phyloP scores from a whole-genome alignment of 1,284 basidiomycete species.

The Mycosarcoma mackinlayi region DNA sequence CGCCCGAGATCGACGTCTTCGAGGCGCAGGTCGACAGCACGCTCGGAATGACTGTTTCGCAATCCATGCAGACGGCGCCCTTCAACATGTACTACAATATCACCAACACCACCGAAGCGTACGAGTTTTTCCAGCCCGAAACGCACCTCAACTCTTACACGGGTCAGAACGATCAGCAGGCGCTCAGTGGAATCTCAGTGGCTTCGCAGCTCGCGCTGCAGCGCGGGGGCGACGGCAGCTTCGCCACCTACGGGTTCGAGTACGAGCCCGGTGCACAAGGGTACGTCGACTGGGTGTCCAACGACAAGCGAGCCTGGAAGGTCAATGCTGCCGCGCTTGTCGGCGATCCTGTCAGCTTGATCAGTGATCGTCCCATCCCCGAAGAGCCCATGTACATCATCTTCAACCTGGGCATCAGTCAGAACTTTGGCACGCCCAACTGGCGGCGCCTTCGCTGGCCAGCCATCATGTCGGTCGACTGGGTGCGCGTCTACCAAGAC shows the following conservation, averaged over 20 bases:
- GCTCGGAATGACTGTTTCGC: constrained; percentile 75
- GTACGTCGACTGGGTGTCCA: constrained; percentile 75
- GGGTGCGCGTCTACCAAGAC: constrained; percentile 58
- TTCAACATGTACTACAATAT: constrained; percentile 71
- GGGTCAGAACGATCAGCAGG: constrained; percentile 83
- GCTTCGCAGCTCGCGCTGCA: constrained; percentile 59
- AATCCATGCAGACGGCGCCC: constrained; percentile 80
- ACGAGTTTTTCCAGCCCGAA: constrained; percentile 48
- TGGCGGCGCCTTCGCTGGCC: constrained; percentile 50
- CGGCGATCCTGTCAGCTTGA: constrained; percentile 71
- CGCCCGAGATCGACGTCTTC: constrained; percentile 78
- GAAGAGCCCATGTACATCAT: constrained; percentile 61
- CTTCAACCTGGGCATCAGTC: constrained; percentile 58
- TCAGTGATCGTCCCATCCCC: constrained; percentile 48
- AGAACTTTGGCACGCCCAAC: constrained; percentile 51
- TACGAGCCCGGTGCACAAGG: constrained; percentile 73
- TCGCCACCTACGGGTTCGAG: constrained; percentile 55
- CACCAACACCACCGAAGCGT: constrained; percentile 54
- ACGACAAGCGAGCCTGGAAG: constrained; percentile 62
- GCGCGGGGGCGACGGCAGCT: constrained; percentile 40
- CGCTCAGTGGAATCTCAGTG: constrained; percentile 54
- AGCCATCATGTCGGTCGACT: constrained; percentile 50
- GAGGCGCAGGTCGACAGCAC: constrained; percentile 72
- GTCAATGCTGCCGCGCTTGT: constrained; percentile 78
- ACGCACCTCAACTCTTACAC: constrained; percentile 72